Conservation (phyloP, 306 rosid species). For the Quercus agrifolia region DNA sequence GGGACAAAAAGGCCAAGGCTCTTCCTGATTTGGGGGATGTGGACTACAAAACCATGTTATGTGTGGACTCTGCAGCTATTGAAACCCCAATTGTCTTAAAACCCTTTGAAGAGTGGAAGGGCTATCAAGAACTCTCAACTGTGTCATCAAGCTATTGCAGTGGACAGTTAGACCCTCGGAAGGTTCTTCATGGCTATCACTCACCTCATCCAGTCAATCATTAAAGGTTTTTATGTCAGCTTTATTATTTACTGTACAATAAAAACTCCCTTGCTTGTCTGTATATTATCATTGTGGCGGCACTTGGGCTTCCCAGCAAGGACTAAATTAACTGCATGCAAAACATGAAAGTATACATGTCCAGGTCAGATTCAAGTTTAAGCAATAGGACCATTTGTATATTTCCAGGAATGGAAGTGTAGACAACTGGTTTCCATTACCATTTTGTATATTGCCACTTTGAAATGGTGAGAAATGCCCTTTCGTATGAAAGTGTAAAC, state of each 20-base stretch:
- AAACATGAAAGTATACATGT: not conserved
- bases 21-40: constrained; percentile 61
- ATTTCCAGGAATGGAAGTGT: constrained; percentile 3
- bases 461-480: too few species aligned
- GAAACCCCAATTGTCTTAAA: constrained; percentile 56
- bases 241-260: constrained; percentile 5
- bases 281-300: not conserved
- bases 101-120: constrained; percentile 75
- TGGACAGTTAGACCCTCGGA: constrained; percentile 74
- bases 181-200: constrained; percentile 57
- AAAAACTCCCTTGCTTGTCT: constrained; percentile 17
- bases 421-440: too few species aligned
- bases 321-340: not conserved
- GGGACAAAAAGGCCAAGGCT: constrained; percentile 65
- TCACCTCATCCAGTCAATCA: constrained; percentile 20
- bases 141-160: constrained; percentile 86
- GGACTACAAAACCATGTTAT: constrained; percentile 68
- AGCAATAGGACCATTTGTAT: constrained; percentile 15
- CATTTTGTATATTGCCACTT: not conserved
- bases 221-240: constrained; percentile 14
- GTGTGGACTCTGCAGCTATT: constrained; percentile 63
- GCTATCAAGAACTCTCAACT: constrained; percentile 62
- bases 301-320: not conserved
- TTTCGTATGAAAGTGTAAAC: too few species aligned
- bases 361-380: not conserved